phyloP scores from a whole-genome alignment of 371 early-diverging fungal species.

The Saksenaea oblongispora region DNA sequence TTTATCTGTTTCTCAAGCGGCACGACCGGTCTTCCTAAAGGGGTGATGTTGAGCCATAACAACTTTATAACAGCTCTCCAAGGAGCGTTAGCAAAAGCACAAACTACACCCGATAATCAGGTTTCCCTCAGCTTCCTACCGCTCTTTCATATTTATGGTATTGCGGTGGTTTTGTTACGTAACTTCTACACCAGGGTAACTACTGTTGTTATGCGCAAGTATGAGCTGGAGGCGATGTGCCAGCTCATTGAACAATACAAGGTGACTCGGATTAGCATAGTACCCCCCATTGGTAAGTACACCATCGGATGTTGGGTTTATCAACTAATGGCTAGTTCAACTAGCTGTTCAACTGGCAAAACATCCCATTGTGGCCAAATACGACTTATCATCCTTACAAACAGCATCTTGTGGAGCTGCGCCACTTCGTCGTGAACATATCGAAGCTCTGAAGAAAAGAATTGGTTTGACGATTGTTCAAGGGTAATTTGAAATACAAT shows the following conservation, averaged over 20 bases:
- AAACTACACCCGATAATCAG: slow-evolving; percentile 26
- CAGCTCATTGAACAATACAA: slow-evolving; percentile 57
- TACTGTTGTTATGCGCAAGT: slow-evolving; percentile 65
- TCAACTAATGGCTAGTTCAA: not conserved
- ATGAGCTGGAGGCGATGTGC: slow-evolving; percentile 61
- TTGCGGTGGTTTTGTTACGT: slow-evolving; percentile 36
- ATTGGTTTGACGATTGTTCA: slow-evolving; percentile 64
- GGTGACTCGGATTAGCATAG: slow-evolving; percentile 70
- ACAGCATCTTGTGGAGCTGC: slow-evolving; percentile 79
- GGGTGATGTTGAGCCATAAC: slow-evolving; percentile 45
- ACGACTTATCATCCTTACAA: slow-evolving; percentile 65
- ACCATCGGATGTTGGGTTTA: not conserved
- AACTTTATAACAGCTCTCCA: slow-evolving; percentile 29
- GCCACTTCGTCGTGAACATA: slow-evolving; percentile 69
- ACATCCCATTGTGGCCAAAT: slow-evolving; percentile 66
- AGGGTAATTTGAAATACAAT: slow-evolving; percentile 36
- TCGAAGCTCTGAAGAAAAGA: slow-evolving; percentile 47
- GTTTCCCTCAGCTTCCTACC: slow-evolving; percentile 73
- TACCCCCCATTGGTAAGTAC: slow-evolving; percentile 72
- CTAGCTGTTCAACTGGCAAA: slow-evolving; percentile 60
- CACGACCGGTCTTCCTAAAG: slow-evolving; percentile 71
- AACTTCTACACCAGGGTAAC: slow-evolving; percentile 36
- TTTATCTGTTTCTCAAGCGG: slow-evolving; percentile 86
- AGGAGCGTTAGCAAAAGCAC: slow-evolving; percentile 11
- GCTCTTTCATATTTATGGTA: slow-evolving; percentile 84